These are phyloP conservation scores for Glycine soja DNA, from an alignment of 306 rosid species.

Conservation along the genomic window DNA sequence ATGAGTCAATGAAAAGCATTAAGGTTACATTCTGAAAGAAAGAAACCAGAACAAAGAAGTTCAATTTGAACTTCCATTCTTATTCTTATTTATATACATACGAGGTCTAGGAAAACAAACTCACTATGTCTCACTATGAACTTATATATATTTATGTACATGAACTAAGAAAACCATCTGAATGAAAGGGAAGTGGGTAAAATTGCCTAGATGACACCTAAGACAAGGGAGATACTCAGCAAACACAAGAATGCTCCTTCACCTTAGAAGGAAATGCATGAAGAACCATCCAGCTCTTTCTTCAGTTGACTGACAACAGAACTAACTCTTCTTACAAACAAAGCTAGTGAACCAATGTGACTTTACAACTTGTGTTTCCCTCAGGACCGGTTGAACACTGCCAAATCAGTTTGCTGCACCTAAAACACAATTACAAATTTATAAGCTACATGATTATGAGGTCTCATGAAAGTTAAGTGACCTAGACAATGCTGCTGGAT, in stretches of 20 bases:
- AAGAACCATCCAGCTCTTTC: slow-evolving; percentile 35
- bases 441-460: slow-evolving; percentile 34
- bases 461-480: slow-evolving; percentile 77
- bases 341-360: slow-evolving; percentile 30
- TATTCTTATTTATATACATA: slow-evolving; percentile 46
- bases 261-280: neutral
- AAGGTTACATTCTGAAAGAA: slow-evolving; percentile 39
- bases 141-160: slow-evolving; percentile 34
- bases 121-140: slow-evolving; percentile 17
- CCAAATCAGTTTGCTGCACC: slow-evolving; percentile 36
- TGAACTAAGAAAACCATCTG: slow-evolving; percentile 44
- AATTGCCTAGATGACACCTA: too few species aligned
- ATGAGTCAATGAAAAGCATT: slow-evolving; percentile 32
- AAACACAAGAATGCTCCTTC: too few species aligned
- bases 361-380: slow-evolving; percentile 31
- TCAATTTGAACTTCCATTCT: slow-evolving; percentile 43
- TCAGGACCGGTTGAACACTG: slow-evolving; percentile 32
- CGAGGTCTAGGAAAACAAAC: slow-evolving; percentile 39
- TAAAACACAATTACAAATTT: slow-evolving; percentile 26
- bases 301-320: slow-evolving; percentile 40
- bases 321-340: slow-evolving; percentile 35
- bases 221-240: too few species aligned
- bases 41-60: slow-evolving; percentile 34
- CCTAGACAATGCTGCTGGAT: slow-evolving; percentile 86
- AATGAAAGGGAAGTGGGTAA: neutral